Base-by-base conservation (phyloP, 2,329 filamentous ascomycete species). In the Penicillium digitatum region DNA sequence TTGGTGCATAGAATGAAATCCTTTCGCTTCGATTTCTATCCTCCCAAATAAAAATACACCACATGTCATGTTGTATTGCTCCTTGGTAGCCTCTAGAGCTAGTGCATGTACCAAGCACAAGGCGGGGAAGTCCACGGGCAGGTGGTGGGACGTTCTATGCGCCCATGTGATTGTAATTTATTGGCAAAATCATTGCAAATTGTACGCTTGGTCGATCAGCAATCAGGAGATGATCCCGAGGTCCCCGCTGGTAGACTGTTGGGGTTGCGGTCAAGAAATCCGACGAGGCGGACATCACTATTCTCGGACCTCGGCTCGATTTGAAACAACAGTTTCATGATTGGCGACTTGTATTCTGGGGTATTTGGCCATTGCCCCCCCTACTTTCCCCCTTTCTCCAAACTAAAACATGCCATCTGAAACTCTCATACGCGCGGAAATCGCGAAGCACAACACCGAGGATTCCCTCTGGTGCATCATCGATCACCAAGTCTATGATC, bases 401-500 rank as follows among this genome's bases (percentile, higher is more conserved):
- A 11, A 34, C 42, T 11, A 16, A 54, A 58, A 35, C 5, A 66
- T 66, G 62, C 45, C 62, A 5, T 53, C 63, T 9, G 38, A 70
- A 59, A 65, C 59, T 16, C 62, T 79, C 49, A 77, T 78, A 48
- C 79, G 80, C 64, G 78, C 74, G 39, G 75, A 90, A 72, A 88
- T 94, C 64, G 86, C 87, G 59, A 82, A 87, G 72, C 87, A 93
- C 78, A 90, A 86, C 72, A 84, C 82, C 54, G 85, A 88, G 46
- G 87, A 91, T 61, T 87, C 86, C 60, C 78, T 90, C 55, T 92
- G 89, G 87, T 87, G 89, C 74, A 87, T 95, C 68, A 85, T 95
- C 73, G 90, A 95, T 78, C 85, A 88, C 75, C 87, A 86, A 66
- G 89, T 95, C 69, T 95, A 95, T 79, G 89, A 95, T 74, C 81